Base-by-base conservation (phyloP, 257 asterid genomes). In the Cinchona pubescens region DNA sequence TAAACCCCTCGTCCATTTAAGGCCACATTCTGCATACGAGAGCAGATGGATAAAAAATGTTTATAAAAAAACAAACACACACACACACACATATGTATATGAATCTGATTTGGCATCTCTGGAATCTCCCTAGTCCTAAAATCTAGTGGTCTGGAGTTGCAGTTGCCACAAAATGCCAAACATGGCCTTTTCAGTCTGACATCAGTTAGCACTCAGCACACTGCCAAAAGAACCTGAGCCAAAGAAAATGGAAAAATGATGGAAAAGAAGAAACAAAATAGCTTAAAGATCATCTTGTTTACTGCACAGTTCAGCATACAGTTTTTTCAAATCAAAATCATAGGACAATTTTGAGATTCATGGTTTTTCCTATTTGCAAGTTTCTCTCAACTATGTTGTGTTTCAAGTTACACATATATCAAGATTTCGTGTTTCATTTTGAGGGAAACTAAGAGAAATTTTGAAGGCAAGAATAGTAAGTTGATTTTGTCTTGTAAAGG, bases 401-500 rank as follows among this genome's bases (percentile, higher is more conserved):
- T 49, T 49, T 16, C n/a, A 49, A 49, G n/a, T 6, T 16, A 49
- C 58, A 16, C 19, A 45, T 13, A 12, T 45, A 49, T 8, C 9
- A 25, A n/a, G 7, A 16, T 5, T 16, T 49, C 23, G 5, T 18
- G 58, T 21, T 42, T 40, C 42, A 27, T 16, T 42, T 73, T 18
- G 25, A 19, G 60, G 37, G n/a, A 55, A 18, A 12, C 8, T 73
- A 45, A 4, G 30, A 25, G 48, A 12, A 62, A 70, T 53, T 76
- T 45, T 25, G 65, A 59, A 60, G 73, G 32, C 59, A 75, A n/a
- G n/a, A n/a, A 21, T 60, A 42, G 56, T 34, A 8, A 23, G 2
- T 40, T 69, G 69, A 56, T 65, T 35, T 61, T 34, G 35, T 60
- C 14, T n/a, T 49, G 40, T 61, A 53, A 60, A 78, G 67, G 38